phyloP scores from a whole-genome alignment of 129 eudicot genomes.

The Scalesia atractyloides region DNA sequence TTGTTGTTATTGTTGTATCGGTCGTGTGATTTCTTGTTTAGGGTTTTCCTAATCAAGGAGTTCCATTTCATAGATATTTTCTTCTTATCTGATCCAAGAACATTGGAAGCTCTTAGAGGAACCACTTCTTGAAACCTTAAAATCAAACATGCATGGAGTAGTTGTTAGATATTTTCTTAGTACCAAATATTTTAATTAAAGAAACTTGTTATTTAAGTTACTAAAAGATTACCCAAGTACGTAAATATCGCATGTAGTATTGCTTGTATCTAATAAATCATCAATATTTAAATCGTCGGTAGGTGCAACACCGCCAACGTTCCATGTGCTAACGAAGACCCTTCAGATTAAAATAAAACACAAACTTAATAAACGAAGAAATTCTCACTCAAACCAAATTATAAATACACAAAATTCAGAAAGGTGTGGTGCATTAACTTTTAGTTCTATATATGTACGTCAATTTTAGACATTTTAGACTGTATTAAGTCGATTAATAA shows the following conservation, averaged over 20 bases:
- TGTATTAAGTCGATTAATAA: no score
- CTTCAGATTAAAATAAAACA: constrained; percentile 30
- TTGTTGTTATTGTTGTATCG: constrained; percentile 9
- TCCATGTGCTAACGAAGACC: constrained; percentile 74
- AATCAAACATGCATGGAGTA: not conserved
- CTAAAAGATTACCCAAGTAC: constrained; percentile 57
- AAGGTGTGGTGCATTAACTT: not conserved
- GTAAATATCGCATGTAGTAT: constrained; percentile 55
- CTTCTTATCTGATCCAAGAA: constrained; percentile 60
- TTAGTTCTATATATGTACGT: not conserved
- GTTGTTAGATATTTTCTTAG: not conserved
- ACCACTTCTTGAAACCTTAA: constrained; percentile 80
- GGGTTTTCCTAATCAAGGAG: constrained; percentile 53
- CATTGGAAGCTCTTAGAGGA: constrained; percentile 68
- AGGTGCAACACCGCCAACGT: constrained; percentile 73
- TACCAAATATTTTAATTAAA: not conserved
- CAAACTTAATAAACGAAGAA: not conserved
- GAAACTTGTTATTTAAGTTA: not conserved
- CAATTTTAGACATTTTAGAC: not conserved
- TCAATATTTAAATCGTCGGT: constrained; percentile 51
- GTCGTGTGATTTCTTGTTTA: constrained; percentile 42
- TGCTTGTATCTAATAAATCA: constrained; percentile 54
- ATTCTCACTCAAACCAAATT: not conserved
- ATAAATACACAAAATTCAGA: not conserved
- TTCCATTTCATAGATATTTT: constrained; percentile 64